Base-by-base conservation (phyloP, 345 rosid genomes). In the Acer campestre region DNA sequence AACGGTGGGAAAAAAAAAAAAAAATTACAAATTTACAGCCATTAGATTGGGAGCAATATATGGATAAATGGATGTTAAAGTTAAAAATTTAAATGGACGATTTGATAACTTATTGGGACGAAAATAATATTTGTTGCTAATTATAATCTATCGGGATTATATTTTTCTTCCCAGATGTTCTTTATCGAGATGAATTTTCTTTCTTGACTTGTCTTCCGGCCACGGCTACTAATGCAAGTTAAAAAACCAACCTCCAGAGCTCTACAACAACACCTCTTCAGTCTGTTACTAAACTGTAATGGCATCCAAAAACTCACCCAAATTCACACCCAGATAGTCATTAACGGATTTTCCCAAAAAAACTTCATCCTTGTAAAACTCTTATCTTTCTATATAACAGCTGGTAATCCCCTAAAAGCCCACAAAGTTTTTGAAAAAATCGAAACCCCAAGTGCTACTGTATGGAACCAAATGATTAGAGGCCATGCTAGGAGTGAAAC, bases 381-480 rank as follows among this genome's bases (percentile, higher is more conserved):
- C 20, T 67, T 87, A 10, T 71, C 88, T 20, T 61, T 81, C 85
- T 83, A 82, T 76, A 31, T 71, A 44, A 70, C 79, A 44, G 71
- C 76, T 46, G 63, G 72, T 67, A 49, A 77, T 80, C 80, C 71
- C 31, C 9, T 29, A 31, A 42, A 56, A 11, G 90, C 84, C 10
- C 51, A 13, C 11, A 35, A 63, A 40, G 63, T 79, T 62, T 83
- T 85, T 67, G 66, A 75, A 49, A 55, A 75, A 25, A 40, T 81
- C 20, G 20, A 70, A 25, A 70, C 59, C 66, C 89, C 88, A 40
- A 85, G 81, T 71, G 79, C 88, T 66, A 38, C 86, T 35, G 7
- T 82, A 31, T 88, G 93, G 93, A 90, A 88, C 62, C 91, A 82
- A 82, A 74, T 90, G 66, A 82, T 90, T 76, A 79, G 84, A 68